Conservation (phyloP, 306 rosid genomes). For the Oxytropis ochrocephala region DNA sequence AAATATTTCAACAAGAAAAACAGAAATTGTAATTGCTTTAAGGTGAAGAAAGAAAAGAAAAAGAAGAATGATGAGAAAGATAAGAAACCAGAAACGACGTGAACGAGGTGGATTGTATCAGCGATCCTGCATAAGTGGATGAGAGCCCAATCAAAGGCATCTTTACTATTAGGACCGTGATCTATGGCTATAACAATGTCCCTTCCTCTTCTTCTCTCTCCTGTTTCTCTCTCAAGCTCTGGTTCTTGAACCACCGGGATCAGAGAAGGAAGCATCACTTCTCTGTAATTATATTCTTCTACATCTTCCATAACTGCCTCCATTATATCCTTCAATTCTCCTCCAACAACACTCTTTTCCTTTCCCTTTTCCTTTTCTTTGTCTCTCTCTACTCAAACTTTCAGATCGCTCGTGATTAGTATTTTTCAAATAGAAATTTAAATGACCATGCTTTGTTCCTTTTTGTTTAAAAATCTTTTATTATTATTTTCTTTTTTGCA, state of each 20-base stretch:
- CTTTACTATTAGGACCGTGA: constrained; percentile 74
- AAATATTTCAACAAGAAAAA: not conserved
- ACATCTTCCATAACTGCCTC: constrained; percentile 62
- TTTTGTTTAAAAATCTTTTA: too few species aligned
- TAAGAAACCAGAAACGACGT: constrained; percentile 64
- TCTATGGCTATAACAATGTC: constrained; percentile 67
- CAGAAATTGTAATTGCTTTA: not conserved
- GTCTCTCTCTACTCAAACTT: not conserved
- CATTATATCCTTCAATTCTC: constrained; percentile 23
- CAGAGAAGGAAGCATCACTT: constrained; percentile 51
- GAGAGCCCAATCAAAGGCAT: constrained; percentile 91
- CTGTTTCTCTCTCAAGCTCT: constrained; percentile 60
- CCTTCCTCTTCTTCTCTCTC: constrained; percentile 69
- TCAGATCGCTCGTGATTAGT: not conserved
- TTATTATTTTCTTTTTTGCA: too few species aligned
- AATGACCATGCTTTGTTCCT: too few species aligned
- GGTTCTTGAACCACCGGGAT: constrained; percentile 44
- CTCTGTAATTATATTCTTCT: constrained; percentile 71
- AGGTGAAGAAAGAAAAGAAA: not conserved
- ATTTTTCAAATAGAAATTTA: too few species aligned
- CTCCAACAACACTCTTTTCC: not conserved
- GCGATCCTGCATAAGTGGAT: constrained; percentile 68
- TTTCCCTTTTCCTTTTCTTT: too few species aligned
- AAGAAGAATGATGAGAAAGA: not conserved
- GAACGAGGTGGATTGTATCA: constrained; percentile 79